Base-by-base conservation (phyloP, 345 rosid species). In the Aegle marmelos region DNA sequence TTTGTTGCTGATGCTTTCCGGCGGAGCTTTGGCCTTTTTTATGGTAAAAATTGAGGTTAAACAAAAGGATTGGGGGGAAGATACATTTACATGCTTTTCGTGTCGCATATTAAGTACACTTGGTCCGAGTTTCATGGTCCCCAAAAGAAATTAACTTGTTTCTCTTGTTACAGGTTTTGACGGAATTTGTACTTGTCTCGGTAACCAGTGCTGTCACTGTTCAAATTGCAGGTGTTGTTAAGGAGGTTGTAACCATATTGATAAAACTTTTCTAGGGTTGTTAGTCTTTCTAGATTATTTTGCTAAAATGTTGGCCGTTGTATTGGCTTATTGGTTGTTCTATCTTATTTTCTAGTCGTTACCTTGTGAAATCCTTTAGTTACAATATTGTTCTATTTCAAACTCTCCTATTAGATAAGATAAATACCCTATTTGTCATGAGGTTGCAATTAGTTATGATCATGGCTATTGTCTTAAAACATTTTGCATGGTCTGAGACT, bases 181-280 rank as follows among this genome's bases (percentile, higher is more conserved):
- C 98, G 2, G 99, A 94, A 85, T 92, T 30, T 69, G 82, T 94
- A 75, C 98, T 97, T 82, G 92, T 97, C 79, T 94, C 98, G 59
- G 98, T 97, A 78, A 97, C 99, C 45, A 97, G 99, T 87, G 99
- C 99, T 73, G 98, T 97, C 78, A 97, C 98, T 5, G 92, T 97
- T 82, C 94, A 98, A 75, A 94, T 94, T 82, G 99, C 98, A 0
- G 99, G 99, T 34, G 98, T 94, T 76, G 98, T 94, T 68, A 97
- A 97, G 92, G 99, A 97, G 87, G 93, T 97, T 56, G 98, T 94
- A 80, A 97, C 99, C 83, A 97, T 97, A 80, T 75, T 97, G 97
- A 98, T 94, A 91, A 54, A 56, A 28, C 67, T 54, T 39, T 60
- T 74, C 68, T 39, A 14, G 70, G 10, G 4, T 50, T 56, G 60